A percentile compares a stretch with the other conserved stretches of the same genome.
phyloP scores from a whole-genome alignment of 352 stramenopile genomes.

The Blastocystis hominis region DNA sequence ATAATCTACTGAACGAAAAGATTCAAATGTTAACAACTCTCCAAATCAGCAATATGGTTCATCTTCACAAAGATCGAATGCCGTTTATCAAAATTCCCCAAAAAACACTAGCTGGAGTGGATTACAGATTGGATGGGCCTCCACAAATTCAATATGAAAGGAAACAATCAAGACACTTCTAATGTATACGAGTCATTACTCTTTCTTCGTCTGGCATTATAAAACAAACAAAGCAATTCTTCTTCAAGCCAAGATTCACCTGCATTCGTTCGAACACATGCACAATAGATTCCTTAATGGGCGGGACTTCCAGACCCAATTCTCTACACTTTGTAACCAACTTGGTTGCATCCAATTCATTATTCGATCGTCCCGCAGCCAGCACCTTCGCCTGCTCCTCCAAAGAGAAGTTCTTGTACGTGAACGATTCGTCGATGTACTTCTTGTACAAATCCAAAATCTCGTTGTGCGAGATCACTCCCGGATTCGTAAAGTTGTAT shows the following conservation, averaged over 20 bases:
- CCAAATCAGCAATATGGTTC: too few relatives aligned
- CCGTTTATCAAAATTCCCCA: too few relatives aligned
- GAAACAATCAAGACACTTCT: too few relatives aligned
- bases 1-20: too few relatives aligned
- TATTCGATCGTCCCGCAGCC: slow-evolving; percentile 76
- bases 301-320: slow-evolving; percentile 68
- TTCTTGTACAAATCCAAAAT: slow-evolving; percentile 79
- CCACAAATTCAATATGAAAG: too few relatives aligned
- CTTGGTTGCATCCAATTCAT: slow-evolving; percentile 75
- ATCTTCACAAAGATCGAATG: too few relatives aligned
- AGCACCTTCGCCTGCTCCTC: slow-evolving; percentile 80
- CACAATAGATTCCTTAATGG: slow-evolving; percentile 70
- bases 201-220: too few relatives aligned
- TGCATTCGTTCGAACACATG: slow-evolving; percentile 75
- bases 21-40: too few relatives aligned
- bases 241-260: slow-evolving; percentile 68
- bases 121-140: too few relatives aligned
- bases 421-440: slow-evolving; percentile 78
- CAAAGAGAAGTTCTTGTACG: slow-evolving; percentile 77
- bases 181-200: too few relatives aligned
- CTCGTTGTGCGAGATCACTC: slow-evolving; percentile 80
- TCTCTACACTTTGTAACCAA: slow-evolving; percentile 65
- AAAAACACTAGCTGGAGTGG: too few relatives aligned
- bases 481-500: slow-evolving; percentile 83
- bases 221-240: too few relatives aligned